A percentile compares a stretch with the other conserved stretches of the same genome.
Conservation (phyloP, 768 basidiomycete genomes). For the Tremella mesenterica region DNA sequence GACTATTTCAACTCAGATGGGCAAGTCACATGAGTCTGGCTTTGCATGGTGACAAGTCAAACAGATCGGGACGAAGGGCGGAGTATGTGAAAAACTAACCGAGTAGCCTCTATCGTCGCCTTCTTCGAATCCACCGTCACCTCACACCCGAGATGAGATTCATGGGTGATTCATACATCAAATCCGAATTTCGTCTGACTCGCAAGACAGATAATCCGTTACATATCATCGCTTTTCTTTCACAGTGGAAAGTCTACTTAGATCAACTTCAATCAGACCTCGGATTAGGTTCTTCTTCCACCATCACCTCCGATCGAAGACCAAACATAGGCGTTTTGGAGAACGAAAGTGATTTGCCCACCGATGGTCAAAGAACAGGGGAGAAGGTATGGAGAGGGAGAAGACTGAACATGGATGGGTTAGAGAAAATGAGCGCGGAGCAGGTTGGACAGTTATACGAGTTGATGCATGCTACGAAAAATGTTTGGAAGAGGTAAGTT, state of each 20-base stretch:
- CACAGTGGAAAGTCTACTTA: slow-evolving; percentile 90
- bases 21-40: too few species aligned
- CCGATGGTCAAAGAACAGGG: not conserved
- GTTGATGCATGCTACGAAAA: slow-evolving; percentile 82
- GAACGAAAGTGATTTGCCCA: not conserved
- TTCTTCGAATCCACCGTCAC: slow-evolving; percentile 67
- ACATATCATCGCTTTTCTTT: slow-evolving; percentile 87
- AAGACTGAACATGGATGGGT: slow-evolving; percentile 38
- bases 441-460: slow-evolving; percentile 92
- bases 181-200: slow-evolving; percentile 81
- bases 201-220: slow-evolving; percentile 69
- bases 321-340: not conserved
- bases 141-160: slow-evolving; percentile 71
- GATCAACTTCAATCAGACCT: slow-evolving; percentile 51
- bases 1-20: too few species aligned
- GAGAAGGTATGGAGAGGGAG: slow-evolving; percentile 32
- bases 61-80: too few species aligned
- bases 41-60: too few species aligned
- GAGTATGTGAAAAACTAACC: not conserved
- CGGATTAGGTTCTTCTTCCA: not conserved
- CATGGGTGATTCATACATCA: slow-evolving; percentile 77
- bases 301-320: too few species aligned
- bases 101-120: slow-evolving; percentile 64
- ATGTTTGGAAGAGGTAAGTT: slow-evolving; percentile 65
- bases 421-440: slow-evolving; percentile 56